A percentile compares a stretch with the other conserved stretches of the same genome.
Evolutionary conservation across 495 filamentous ascomycete genomes (phyloP).

Genomic region (Aspergillus olivimuriae): DNA sequence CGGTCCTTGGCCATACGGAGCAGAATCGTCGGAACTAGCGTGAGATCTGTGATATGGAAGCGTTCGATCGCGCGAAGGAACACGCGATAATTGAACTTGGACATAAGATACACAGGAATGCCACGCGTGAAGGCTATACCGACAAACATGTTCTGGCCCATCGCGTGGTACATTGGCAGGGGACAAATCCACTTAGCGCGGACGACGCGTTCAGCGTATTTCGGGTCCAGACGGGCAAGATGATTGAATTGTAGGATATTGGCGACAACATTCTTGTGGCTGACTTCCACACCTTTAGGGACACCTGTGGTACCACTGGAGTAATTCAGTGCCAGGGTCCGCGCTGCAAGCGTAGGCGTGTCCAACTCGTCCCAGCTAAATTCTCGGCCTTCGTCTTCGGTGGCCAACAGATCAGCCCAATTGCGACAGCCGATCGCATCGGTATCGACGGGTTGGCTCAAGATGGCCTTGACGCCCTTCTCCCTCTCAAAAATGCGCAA

Average conservation of each 20-base stretch:
- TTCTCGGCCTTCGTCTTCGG: slow-evolving; percentile 32
- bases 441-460: too few relatives aligned
- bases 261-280: slow-evolving; percentile 64
- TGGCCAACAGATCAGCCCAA: slow-evolving; percentile 44
- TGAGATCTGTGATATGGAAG: slow-evolving; percentile 60
- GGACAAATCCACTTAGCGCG: slow-evolving; percentile 47
- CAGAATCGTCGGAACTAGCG: slow-evolving; percentile 61
- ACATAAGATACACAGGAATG: slow-evolving; percentile 63
- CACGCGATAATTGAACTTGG: slow-evolving; percentile 62
- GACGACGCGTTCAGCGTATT: slow-evolving; percentile 30
- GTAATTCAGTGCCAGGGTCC: slow-evolving; percentile 61
- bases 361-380: slow-evolving; percentile 39
- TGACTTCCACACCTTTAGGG: slow-evolving; percentile 78
- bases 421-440: slow-evolving; percentile 44
- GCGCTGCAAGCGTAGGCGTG: slow-evolving; percentile 30
- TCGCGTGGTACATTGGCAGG: slow-evolving; percentile 71
- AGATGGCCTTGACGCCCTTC: slow-evolving; percentile 24
- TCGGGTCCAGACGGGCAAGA: slow-evolving; percentile 38
- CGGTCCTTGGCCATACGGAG: slow-evolving; percentile 69
- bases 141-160: slow-evolving; percentile 45
- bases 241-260: slow-evolving; percentile 56
- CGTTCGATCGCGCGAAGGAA: slow-evolving; percentile 63
- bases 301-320: slow-evolving; percentile 74
- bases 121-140: slow-evolving; percentile 29
- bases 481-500: slow-evolving; percentile 36